Conservation (phyloP, 148 eudicot genomes). For the Salicornia ramosissima region DNA sequence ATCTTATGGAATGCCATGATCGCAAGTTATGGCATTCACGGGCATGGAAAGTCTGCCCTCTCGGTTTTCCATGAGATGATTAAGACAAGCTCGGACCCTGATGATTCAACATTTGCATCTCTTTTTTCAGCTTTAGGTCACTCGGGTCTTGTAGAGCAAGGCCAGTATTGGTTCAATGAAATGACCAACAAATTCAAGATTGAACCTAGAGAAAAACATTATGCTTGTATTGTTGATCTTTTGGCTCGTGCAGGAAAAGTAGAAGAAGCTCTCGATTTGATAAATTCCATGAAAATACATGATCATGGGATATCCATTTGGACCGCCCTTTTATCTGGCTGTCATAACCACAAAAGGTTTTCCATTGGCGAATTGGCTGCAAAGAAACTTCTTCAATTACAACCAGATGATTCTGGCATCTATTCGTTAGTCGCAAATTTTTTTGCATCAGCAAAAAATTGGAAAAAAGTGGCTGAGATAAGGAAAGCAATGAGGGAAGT, state of each 20-base stretch:
- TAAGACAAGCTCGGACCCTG: constrained; percentile 38
- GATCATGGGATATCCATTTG: constrained; percentile 47
- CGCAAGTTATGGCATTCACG: constrained; percentile 64
- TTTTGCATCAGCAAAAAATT: constrained; percentile 51
- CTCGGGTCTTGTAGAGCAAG: constrained; percentile 69
- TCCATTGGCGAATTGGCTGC: constrained; percentile 57
- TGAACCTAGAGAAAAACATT: constrained; percentile 67
- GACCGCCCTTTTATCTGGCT: constrained; percentile 68
- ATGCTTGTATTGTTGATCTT: constrained; percentile 62
- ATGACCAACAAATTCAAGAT: constrained; percentile 47
- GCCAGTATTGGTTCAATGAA: constrained; percentile 52
- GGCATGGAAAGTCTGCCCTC: constrained; percentile 63
- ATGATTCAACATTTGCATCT: constrained; percentile 69
- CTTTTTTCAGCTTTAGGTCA: constrained; percentile 73
- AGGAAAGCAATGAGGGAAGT: constrained; percentile 46
- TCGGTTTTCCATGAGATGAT: constrained; percentile 50
- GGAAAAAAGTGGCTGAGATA: constrained; percentile 56
- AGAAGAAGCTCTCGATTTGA: constrained; percentile 48
- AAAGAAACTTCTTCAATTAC: constrained; percentile 44
- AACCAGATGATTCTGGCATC: constrained; percentile 60
- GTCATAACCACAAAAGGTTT: constrained; percentile 46
- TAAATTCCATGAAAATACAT: constrained; percentile 32
- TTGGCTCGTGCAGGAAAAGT: constrained; percentile 63
- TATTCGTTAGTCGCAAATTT: constrained; percentile 57
- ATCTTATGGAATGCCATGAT: constrained; percentile 69